Percentiles rank a stretch among this genome's conserved stretches.
phyloP scores from a whole-genome alignment of 192 early-diverging fungal species.

The Coemansia sp. region DNA sequence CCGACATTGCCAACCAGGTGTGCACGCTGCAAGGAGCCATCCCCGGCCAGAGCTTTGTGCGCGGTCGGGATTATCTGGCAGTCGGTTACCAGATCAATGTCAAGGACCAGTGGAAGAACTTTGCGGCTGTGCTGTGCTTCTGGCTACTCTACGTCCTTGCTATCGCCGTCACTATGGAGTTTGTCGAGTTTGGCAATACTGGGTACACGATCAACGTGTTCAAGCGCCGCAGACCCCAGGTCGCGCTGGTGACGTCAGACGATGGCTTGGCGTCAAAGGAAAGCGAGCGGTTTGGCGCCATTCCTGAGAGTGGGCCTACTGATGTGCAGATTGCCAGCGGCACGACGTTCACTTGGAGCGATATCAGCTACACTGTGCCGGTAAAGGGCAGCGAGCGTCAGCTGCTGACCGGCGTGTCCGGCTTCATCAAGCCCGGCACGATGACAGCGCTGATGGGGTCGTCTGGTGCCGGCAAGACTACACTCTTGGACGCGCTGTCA shows the following conservation, averaged over 20 bases:
- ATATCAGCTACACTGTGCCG: constrained; percentile 58
- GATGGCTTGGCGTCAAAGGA: constrained; percentile 21
- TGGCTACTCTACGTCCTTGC: constrained; percentile 36
- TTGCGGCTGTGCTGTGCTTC: constrained; percentile 57
- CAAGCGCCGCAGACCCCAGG: constrained; percentile 44
- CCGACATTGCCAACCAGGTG: constrained; percentile 51
- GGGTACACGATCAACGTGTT: constrained; percentile 56
- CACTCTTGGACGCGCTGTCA: constrained; percentile 69
- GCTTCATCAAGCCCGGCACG: constrained; percentile 72
- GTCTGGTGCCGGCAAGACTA: constrained; percentile 70
- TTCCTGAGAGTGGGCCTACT: constrained; percentile 19
- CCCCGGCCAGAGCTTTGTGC: constrained; percentile 57
- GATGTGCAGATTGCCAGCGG: constrained; percentile 54
- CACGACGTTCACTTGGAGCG: constrained; percentile 65
- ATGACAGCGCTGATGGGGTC: constrained; percentile 83
- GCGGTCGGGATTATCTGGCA: constrained; percentile 61
- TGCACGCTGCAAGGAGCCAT: constrained; percentile 66
- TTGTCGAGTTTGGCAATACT: constrained; percentile 59
- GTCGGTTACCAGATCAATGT: constrained; percentile 58
- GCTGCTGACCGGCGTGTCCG: constrained; percentile 64
- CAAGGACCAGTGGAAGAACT: constrained; percentile 59
- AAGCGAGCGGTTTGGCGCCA: constrained; percentile 3
- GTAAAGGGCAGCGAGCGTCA: constrained; percentile 56
- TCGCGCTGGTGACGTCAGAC: constrained; percentile 7
- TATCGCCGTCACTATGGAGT: constrained; percentile 57